Evolutionary conservation across 2,329 filamentous ascomycete genomes (phyloP).

Genomic region (Daldinia sp.): DNA sequence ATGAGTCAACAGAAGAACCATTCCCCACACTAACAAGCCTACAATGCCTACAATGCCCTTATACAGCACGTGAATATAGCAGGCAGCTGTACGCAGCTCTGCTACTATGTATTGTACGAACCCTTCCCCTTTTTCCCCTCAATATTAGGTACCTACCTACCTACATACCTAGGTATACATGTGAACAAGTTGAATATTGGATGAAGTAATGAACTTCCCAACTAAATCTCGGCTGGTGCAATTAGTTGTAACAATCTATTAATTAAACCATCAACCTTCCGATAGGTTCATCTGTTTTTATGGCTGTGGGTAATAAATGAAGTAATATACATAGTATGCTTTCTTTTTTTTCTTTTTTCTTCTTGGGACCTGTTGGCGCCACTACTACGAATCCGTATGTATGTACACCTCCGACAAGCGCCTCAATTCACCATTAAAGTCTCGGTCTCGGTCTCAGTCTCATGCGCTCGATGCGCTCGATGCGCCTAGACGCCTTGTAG

Average conservation of each 20-base stretch:
- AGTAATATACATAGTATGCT: too few species aligned
- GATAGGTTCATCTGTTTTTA: too few species aligned
- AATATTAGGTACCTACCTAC: too few species aligned
- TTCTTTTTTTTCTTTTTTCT: slow-evolving; percentile 23
- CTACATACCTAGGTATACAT: too few species aligned
- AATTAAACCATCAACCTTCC: background rate
- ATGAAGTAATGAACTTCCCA: too few species aligned
- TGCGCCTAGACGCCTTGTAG: slow-evolving; percentile 10
- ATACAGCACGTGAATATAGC: too few species aligned
- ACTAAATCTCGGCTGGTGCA: background rate
- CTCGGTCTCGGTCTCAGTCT: background rate
- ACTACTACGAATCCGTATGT: slow-evolving; percentile 4
- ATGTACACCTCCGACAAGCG: slow-evolving; percentile 32
- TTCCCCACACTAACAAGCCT: slow-evolving; percentile 22
- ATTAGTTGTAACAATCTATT: background rate
- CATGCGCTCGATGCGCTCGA: slow-evolving; percentile 9
- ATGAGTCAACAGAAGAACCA: slow-evolving; percentile 35
- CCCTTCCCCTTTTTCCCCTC: too few species aligned
- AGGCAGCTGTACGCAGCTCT: background rate
- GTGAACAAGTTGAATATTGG: too few species aligned
- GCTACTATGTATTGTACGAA: too few species aligned
- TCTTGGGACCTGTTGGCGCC: slow-evolving; percentile 32
- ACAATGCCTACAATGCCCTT: too few species aligned
- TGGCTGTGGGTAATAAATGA: too few species aligned
- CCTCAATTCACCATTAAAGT: slow-evolving; percentile 16